A percentile compares a stretch with the other conserved stretches of the same genome.
These are phyloP conservation scores for Aspergillus persii DNA, from an alignment of 2,329 filamentous ascomycete species.

Conservation along the genomic window DNA sequence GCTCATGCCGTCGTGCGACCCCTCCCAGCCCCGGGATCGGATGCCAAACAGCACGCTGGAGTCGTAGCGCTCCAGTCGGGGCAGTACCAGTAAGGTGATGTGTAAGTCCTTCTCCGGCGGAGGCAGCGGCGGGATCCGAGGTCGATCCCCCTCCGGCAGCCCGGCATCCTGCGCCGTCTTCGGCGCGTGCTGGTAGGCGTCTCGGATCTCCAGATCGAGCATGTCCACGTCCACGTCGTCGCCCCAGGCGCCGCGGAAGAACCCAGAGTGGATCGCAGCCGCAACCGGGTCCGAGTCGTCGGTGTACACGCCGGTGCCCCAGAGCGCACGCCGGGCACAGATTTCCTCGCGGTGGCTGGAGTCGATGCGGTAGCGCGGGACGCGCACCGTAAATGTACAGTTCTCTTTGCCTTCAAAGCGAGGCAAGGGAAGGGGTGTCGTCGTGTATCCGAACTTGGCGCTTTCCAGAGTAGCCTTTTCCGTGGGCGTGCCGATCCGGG, in stretches of 20 bases:
- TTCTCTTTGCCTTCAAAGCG: constrained; percentile 77
- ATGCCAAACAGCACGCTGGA: constrained; percentile 76
- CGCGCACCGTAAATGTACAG: constrained; percentile 83
- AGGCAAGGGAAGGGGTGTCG: constrained; percentile 70
- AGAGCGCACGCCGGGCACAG: constrained; percentile 74
- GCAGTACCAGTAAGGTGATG: constrained; percentile 81
- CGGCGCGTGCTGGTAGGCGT: constrained; percentile 45
- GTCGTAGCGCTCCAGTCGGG: constrained; percentile 72
- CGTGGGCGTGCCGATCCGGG: constrained; percentile 56
- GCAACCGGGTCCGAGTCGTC: constrained; percentile 94
- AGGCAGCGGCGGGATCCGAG: constrained; percentile 47
- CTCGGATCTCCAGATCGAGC: constrained; percentile 57
- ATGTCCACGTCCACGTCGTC: constrained; percentile 71
- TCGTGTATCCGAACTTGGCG: constrained; percentile 57
- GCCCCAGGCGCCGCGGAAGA: constrained; percentile 84
- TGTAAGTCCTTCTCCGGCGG: constrained; percentile 74
- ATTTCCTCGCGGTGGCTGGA: constrained; percentile 74
- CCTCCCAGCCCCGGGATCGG: constrained; percentile 75
- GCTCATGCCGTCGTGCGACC: constrained; percentile 79
- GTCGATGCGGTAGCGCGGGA: constrained; percentile 75
- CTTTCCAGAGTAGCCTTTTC: constrained; percentile 42
- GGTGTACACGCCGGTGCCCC: constrained; percentile 93
- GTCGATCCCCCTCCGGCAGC: constrained; percentile 24
- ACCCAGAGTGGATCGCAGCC: constrained; percentile 89
- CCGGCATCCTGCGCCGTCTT: constrained; percentile 38